Conservation (phyloP, 2,329 filamentous ascomycete species). For the Colletotrichum gloeosporioides region DNA sequence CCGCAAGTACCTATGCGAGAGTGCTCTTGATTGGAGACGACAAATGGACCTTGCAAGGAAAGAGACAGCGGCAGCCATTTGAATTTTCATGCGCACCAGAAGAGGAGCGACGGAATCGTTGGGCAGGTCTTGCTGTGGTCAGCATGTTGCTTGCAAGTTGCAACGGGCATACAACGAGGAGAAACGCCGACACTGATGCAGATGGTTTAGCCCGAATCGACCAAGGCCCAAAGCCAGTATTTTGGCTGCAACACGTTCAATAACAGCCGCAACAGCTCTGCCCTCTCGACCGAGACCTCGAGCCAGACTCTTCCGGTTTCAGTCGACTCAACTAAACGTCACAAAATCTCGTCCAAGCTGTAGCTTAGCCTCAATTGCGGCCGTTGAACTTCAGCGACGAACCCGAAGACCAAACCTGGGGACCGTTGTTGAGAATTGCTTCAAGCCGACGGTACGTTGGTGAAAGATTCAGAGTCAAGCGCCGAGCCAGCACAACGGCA, state of each 20-base stretch:
- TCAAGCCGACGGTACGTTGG: not conserved
- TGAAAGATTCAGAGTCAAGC: not conserved
- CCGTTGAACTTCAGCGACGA: not conserved
- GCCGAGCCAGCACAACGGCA: not conserved
- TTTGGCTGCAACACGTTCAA: not conserved
- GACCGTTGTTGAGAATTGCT: not conserved
- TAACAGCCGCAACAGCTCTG: not conserved
- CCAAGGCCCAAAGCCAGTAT: not conserved
- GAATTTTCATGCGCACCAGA: not conserved
- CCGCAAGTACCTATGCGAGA: not conserved
- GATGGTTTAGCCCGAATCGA: not conserved
- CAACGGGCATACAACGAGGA: not conserved
- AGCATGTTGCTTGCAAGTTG: not conserved
- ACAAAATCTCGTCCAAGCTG: not conserved
- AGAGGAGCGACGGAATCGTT: not conserved
- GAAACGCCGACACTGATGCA: not conserved
- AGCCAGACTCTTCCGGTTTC: not conserved
- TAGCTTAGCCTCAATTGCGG: not conserved
- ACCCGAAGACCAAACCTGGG: not conserved
- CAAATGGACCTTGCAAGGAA: not conserved
- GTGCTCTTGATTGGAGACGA: not conserved
- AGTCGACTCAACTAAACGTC: not conserved
- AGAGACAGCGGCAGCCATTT: not conserved
- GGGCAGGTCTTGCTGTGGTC: not conserved
- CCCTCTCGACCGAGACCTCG: not conserved